Percentiles rank a stretch among this genome's conserved stretches.
Conservation (phyloP, 2,329 filamentous ascomycete species). For the Didymella glomerata region DNA sequence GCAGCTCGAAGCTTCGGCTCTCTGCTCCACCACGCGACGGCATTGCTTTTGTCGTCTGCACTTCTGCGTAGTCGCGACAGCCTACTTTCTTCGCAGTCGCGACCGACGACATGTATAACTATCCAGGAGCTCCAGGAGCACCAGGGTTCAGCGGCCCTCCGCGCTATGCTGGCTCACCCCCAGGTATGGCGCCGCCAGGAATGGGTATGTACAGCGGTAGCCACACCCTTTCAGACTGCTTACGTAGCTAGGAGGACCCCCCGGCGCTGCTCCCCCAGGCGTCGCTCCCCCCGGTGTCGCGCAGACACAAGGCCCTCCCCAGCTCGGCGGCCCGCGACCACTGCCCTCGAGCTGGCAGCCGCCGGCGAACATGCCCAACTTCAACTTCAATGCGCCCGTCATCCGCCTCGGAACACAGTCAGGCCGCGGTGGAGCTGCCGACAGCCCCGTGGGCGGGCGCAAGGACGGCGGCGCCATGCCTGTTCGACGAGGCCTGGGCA, state of each 20-base stretch:
- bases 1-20: slow-evolving; percentile 1
- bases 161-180: slow-evolving; percentile 75
- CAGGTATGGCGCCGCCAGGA: slow-evolving; percentile 79
- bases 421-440: slow-evolving; percentile 63
- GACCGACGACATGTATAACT: slow-evolving; percentile 46
- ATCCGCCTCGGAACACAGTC: slow-evolving; percentile 87
- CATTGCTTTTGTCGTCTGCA: not conserved
- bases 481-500: slow-evolving; percentile 63
- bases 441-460: slow-evolving; percentile 56
- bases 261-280: slow-evolving; percentile 70
- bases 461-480: slow-evolving; percentile 57
- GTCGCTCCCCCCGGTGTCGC: slow-evolving; percentile 78
- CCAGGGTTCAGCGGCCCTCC: slow-evolving; percentile 78
- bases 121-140: slow-evolving; percentile 50
- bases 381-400: slow-evolving; percentile 97
- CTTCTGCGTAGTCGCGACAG: not conserved
- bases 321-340: slow-evolving; percentile 80
- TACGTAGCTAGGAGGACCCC: slow-evolving; percentile 17
- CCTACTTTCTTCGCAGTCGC: not conserved
- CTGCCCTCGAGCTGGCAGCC: slow-evolving; percentile 87
- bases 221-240: not conserved
- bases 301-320: slow-evolving; percentile 73
- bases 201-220: slow-evolving; percentile 68
- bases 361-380: slow-evolving; percentile 91
- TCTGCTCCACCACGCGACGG: slow-evolving; percentile 1